Base-by-base conservation (phyloP, 2,329 filamentous ascomycete genomes). In the Neodidymelliopsis sp. region DNA sequence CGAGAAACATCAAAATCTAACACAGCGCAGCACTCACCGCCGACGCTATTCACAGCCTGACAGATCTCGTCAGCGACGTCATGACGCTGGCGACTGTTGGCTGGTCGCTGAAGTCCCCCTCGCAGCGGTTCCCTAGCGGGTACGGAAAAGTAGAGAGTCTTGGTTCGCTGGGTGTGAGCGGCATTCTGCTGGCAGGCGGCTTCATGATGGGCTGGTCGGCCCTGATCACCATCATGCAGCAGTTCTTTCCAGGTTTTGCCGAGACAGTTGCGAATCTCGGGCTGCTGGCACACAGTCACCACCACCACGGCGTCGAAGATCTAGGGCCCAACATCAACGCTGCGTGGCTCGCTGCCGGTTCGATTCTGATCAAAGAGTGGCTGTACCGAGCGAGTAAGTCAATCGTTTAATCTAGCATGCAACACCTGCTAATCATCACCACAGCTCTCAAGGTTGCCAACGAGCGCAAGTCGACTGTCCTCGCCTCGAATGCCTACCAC, bases 81-180 rank as follows among this genome's bases (percentile, higher is more conserved):
- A 85, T 97, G 72, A 99, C 94, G 1, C 82, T 99, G 15, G 90
- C 90, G 12, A 99, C 94, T 8, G 92, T 99, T 35, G 93, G 92
- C 15, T 96, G 90, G 86, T 96, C 92, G 51, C 77, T 97, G 52
- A 91, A 89, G 64, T 87, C 90, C 5, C 91, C 94, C 0, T 90
- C 89, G 9, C 82, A 88, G 44, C 83, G 83, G 29, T 99, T 96
- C 69, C 94, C 94, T 2, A 85, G 86, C 64, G 94, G 94, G 2
- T 99, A 96, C 70, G 94, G 94, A 69, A 99, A 99, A 78, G 84
- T 99, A n/a, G 94, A 99, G 79, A 96, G 91, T 65, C 77, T 99
- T 68, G 94, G 94, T 15, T 94, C 91, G 16, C 77, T 99, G 50
- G 94, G 93, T 12, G 94, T 99, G 24, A 97, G 92, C 61, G 87